phyloP scores from a whole-genome alignment of 306 rosid species.

The Inga laurina region DNA sequence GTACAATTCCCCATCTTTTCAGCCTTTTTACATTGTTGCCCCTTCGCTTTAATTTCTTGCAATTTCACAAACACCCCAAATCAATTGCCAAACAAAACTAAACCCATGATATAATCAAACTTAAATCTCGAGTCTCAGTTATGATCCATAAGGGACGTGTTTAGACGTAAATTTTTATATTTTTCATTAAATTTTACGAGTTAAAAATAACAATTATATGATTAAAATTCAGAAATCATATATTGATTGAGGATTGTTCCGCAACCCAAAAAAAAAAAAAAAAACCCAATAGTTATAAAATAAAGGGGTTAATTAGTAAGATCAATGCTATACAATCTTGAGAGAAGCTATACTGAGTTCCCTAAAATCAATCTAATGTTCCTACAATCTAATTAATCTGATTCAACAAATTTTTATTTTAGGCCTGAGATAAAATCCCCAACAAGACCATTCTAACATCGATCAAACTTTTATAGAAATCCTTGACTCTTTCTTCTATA shows the following conservation, averaged over 20 bases:
- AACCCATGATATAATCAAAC: background rate
- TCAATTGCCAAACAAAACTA: background rate
- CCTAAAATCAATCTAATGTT: conserved; percentile 9
- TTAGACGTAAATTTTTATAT: background rate
- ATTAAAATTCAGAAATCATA: background rate
- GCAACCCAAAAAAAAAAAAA: background rate
- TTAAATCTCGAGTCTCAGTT: background rate
- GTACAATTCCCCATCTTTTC: background rate
- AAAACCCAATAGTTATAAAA: background rate
- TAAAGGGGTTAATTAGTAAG: background rate
- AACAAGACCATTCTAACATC: conserved; percentile 52
- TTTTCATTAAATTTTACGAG: background rate
- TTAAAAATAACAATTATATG: background rate
- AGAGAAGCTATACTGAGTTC: background rate
- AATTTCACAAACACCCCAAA: too few species aligned
- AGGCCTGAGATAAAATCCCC: conserved; percentile 54
- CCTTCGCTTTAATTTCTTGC: background rate
- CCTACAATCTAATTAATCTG: conserved; percentile 24
- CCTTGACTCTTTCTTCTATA: conserved; percentile 49
- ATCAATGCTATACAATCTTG: conserved; percentile 29
- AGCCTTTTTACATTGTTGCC: background rate
- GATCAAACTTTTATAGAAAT: conserved; percentile 50
- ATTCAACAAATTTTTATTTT: background rate
- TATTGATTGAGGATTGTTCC: background rate
- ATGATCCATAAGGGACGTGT: background rate